Evolutionary conservation across 1,139 yeast genomes (phyloP), one percentile per base, ranked within the genome.

Genomic region (Yamadazyma triangularis): DNA sequence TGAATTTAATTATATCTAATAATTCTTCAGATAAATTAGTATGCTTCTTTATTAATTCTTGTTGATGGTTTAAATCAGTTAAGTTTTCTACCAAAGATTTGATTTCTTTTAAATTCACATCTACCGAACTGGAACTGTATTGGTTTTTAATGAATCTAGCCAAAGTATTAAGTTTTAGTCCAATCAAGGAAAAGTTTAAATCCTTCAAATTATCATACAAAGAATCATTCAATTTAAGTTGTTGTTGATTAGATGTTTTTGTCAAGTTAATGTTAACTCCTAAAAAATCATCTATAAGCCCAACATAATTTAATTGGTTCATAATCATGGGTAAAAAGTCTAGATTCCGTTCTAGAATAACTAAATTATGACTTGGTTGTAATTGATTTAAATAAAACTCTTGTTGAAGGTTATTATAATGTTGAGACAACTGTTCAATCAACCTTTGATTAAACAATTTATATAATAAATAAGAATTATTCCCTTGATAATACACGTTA

Each of bases 231-330:
- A 49, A 25, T 24, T 45, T 46, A 14, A 38, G 28, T 22, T 43
- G 45, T 6, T 47, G 60, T 7, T 55, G 43, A 7, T 53, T 44
- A 3, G 65, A 59, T 8, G 70, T 43, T 16, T 62, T 58, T 8
- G 75, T 63, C 26, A 68, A 60, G 31, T 75, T 73, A 18, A 78
- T 56, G 3, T 73, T 62, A 4, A 77, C 59, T 4, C 72, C 75
- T 44, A 78, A 68, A 15, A 79, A 55, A 48, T 88, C 96, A 50
- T 86, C 89, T 14, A 88, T 64, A 10, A 91, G 62, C 0, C 98
- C 98, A 22, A 76, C 70, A 50, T 89, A 91, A 2, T 87, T 84
- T 43, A 88, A 59, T 47, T 91, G 96, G 22, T 79, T 77, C 38
- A 87, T 59, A 10, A 86, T 49, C 2, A 88, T 80, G 0, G 95